Evolutionary conservation across 768 basidiomycete species (phyloP).

Genomic region (Baorangia bicolor): DNA sequence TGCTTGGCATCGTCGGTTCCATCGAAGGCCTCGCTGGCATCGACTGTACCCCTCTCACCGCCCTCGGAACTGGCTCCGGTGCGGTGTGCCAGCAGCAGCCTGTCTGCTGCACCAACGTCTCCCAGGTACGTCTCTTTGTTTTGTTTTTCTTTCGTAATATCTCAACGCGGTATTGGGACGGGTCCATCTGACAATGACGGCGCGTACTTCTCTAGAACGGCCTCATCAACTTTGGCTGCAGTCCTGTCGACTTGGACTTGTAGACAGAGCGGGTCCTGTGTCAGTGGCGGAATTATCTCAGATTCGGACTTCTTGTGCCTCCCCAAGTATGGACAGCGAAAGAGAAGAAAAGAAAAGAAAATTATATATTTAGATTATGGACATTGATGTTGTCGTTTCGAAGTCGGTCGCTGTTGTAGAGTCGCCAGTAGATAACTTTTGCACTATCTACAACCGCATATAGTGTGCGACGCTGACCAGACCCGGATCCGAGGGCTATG

Average conservation of each 20-base stretch:
- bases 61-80: neutral
- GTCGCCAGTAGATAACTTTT: neutral
- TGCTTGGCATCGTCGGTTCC: neutral
- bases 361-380: neutral
- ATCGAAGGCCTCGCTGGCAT: neutral
- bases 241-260: neutral
- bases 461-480: neutral
- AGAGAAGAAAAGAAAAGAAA: neutral
- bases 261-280: neutral
- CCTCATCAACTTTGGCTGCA: slow-evolving; percentile 2
- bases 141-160: too few species aligned
- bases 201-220: neutral
- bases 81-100: neutral
- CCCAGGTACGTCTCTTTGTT: neutral
- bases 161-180: neutral
- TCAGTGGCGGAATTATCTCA: neutral
- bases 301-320: slow-evolving; percentile 1
- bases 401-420: neutral
- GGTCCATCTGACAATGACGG: neutral
- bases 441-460: neutral
- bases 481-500: neutral
- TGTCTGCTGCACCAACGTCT: slow-evolving; percentile 5
- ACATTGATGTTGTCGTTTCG: neutral
- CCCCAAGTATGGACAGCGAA: neutral
- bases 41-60: neutral